These are phyloP conservation scores for Histomonas meleagridis DNA, from an alignment of 208 protist species.

Conservation along the genomic window DNA sequence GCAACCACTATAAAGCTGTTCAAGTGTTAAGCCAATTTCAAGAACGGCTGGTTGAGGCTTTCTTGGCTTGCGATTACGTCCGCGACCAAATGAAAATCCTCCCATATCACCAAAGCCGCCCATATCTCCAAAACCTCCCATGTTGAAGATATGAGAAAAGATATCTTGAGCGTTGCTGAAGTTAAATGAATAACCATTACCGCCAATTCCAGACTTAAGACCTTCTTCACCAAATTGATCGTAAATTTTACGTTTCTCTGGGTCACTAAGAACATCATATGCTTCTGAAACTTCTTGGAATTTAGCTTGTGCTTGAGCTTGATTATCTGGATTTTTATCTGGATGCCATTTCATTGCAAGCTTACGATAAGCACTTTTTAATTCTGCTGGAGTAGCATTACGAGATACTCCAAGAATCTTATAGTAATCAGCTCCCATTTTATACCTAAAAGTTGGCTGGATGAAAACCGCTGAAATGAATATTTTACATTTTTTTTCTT, in stretches of 20 bases:
- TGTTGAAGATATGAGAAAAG: not conserved
- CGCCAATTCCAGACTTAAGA: conserved; percentile 38
- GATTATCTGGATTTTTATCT: conserved; percentile 49
- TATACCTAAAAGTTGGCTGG: not conserved
- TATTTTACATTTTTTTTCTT: no score
- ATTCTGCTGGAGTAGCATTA: conserved; percentile 32
- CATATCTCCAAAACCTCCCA: not conserved
- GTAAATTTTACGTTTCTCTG: conserved; percentile 48
- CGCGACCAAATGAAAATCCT: no score
- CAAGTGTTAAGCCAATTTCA: not conserved
- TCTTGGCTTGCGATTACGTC: not conserved
- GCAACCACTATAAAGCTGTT: not conserved
- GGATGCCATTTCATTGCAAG: conserved; percentile 56
- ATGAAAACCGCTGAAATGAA: not conserved
- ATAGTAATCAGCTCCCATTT: conserved; percentile 43
- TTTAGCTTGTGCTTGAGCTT: conserved; percentile 34
- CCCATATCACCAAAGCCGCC: not conserved
- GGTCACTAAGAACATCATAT: conserved; percentile 51
- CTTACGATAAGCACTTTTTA: conserved; percentile 57
- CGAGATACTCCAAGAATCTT: conserved; percentile 43
- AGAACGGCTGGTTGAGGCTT: not conserved
- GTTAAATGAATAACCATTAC: not conserved
- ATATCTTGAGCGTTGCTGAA: not conserved
- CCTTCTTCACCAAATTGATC: conserved; percentile 50
- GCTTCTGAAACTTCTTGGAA: conserved; percentile 45